Evolutionary conservation across 768 basidiomycete species (phyloP).

Genomic region (Podaxis sp.): DNA sequence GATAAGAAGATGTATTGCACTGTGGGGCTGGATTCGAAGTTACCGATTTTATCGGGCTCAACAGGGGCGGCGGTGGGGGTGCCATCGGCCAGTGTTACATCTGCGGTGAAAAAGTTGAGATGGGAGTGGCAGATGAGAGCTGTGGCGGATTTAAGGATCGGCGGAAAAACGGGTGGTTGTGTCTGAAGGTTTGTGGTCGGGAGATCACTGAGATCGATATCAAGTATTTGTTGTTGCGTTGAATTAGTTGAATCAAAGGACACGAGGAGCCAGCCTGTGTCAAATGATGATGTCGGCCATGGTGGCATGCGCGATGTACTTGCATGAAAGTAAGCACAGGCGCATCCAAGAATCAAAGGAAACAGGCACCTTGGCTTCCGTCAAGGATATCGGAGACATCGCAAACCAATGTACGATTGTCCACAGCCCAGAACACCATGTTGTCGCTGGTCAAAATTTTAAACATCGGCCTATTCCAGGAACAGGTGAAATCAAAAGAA

Average conservation of each 20-base stretch:
- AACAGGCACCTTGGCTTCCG: neutral
- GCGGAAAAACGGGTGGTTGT: neutral
- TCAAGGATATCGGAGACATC: neutral
- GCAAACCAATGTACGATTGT: neutral
- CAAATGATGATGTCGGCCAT: too few relatives aligned
- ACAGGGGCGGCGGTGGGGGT: neutral
- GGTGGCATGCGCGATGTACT: too few relatives aligned
- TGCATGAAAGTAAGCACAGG: too few relatives aligned
- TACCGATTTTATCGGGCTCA: neutral
- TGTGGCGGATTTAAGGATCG: neutral
- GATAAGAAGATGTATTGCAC: neutral
- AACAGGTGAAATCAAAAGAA: neutral
- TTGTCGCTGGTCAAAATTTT: neutral
- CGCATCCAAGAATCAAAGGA: too few relatives aligned
- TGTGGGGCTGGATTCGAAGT: neutral
- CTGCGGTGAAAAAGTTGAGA: neutral
- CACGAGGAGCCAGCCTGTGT: too few relatives aligned
- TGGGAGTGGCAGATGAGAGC: neutral
- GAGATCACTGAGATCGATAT: neutral
- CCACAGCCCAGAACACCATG: neutral
- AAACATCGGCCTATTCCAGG: neutral
- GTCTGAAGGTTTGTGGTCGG: neutral
- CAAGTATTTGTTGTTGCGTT: neutral
- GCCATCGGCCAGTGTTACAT: neutral
- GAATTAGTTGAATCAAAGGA: too few relatives aligned